Base-by-base conservation (phyloP, 2,329 filamentous ascomycete genomes). In the Monosporascus sp. region DNA sequence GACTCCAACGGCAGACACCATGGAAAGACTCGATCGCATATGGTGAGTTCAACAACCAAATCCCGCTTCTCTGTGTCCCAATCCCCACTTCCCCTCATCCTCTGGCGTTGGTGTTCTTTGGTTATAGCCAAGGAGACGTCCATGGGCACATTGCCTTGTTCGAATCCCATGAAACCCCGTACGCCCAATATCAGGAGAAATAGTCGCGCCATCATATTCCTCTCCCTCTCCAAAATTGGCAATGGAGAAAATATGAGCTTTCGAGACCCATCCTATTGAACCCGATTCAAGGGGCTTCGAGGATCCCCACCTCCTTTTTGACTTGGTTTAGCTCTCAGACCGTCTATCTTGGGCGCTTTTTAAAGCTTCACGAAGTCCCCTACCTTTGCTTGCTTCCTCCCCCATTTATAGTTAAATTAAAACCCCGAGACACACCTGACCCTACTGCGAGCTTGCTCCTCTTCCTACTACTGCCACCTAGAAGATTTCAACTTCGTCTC, bases 11-110 rank as follows among this genome's bases (percentile, higher is more conserved):
- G 80, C 63, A 85, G 86, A 70, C 89, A 90, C 70, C 88, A 92
- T 73, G 88, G 88, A 76, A 92, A 92, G 83, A 88, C 87, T 63
- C 87, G 88, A 73, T 91, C 87, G 57, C 88, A 92, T 75, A 89
- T 92, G 84, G 88, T 88, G 76, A 84, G 88, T 85, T 54, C 43
- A 17, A 34, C 44, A n/a, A 49, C 11, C 22, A 49, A 34, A 43
- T 41, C 22, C 9, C 20, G n/a, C 37, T 16, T 50, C 20, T 38
- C 43, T 9, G 17, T 16, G 38, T n/a, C 16, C 36, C 7, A 1
- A 44, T 41, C 31, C 16, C 49, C 24, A 26, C 37, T 16, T 8
- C 1, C 37, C 37, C 37, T 9, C 3, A 7, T 41, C 19, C 38
- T 17, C 19, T 19, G 38, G 7, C 6, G 9, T 8, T 41, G 38